Evolutionary conservation across 2,329 filamentous ascomycete species (phyloP), one percentile per base, ranked within the genome.

Genomic region (Ophiostoma quercus): DNA sequence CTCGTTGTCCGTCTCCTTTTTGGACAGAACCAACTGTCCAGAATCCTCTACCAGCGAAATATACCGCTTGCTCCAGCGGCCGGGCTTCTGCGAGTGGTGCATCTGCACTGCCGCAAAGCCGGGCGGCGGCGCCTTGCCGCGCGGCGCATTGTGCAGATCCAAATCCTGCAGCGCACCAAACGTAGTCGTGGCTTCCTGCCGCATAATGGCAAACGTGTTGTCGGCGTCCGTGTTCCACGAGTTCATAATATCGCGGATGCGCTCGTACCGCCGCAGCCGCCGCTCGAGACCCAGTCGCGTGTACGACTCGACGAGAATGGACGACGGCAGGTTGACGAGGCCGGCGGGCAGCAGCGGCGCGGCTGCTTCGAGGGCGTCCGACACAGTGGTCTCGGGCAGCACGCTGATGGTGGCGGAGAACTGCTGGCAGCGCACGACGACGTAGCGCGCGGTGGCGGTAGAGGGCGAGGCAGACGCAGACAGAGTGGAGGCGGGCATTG

Each of bases 21-120:
- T 66, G 3, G 39, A 62, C 14, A 12, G 25, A 3, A 54, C 66
- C 14, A 67, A 3, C 25, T 67, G 66, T 16, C 66, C 66, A 2
- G 66, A 5, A 3, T 67, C 66, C 19, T 70, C 82, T 4, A 90
- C 84, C 39, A 98, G 80, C 0, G 88, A 92, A 68, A 97, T 82
- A 78, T 86, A 92, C 54, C 92, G 88, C 79, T 97, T 97, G 74
- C 88, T 89, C 95, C 94, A 98, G 77, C 92, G 95, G 19, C 92
- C 91, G 0, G 90, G 88, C 66, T 88, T 89, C 62, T 92, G 90
- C 0, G 91, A 95, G 79, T 96, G 89, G 75, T 94, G 89, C 73
- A 98, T 82, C 70, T 90, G 85, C 69, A 94, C 85, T 8, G 71
- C 69, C 16, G 87, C 86, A 70, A 88, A 86, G 60, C 90, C 90